Evolutionary conservation across 257 asterid species (phyloP), one percentile per base, ranked within the genome.

Genomic region (Solanum clarkiae): DNA sequence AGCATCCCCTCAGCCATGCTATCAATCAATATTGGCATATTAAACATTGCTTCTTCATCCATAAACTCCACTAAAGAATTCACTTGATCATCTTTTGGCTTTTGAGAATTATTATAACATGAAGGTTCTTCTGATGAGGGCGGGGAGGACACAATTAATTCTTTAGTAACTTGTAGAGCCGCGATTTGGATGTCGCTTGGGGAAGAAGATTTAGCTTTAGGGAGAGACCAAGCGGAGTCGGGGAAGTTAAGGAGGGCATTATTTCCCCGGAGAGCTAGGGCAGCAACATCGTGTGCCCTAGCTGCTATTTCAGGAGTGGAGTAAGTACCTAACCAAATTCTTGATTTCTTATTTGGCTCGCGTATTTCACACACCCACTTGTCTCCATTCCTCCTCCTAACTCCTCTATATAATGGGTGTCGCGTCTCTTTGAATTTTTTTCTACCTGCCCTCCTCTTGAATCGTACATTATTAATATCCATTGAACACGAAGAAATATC

Each of bases 1-100:
- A 94, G 90, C 94, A 94, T 83, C 40, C 97, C 98, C 87, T 94
- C 98, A 18, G 98, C 98, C 98, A 94, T 93, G 88, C 93, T 91
- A 70, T 94, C 90, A 14, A 94, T 81, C 85, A 93, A 88, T 6
- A 40, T 87, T 29, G 98, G 97, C 96, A 93, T 88, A 89, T 94
- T 93, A 84, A 91, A 93, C 84, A 92, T 45, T 13, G 84, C 97
- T 83, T 94, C 98, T 83, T 94, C 98, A 74, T 94, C 98, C 74
- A 87, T 18, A 36, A 91, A 89, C 72, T 70, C 16, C 65, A 55
- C 8, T 10, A 2, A 20, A 24, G 6, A 11, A 10, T 77, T 86
- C 54, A 20, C 57, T 8, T 66, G 11, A 18, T 18, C 32, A 7
- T 53, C 6, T 40, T 80, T 55, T 70, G 60, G 56, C 24, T 14